Conservation (phyloP, 192 early-diverging fungal genomes). For the Umbelopsis vinacea region DNA sequence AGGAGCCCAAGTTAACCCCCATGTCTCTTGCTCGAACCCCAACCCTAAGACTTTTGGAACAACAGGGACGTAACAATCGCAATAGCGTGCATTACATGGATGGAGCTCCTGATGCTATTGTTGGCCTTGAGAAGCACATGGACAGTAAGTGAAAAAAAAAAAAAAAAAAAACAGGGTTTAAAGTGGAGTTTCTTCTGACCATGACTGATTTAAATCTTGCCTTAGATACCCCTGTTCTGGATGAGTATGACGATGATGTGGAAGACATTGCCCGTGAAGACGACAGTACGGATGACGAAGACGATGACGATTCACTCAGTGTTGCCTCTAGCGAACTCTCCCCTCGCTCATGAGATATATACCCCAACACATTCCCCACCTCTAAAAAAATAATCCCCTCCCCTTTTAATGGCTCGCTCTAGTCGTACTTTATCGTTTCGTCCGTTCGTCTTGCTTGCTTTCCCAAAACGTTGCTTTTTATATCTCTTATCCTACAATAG, state of each 20-base stretch:
- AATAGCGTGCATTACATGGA: slow-evolving; percentile 53
- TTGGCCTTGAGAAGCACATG: slow-evolving; percentile 42
- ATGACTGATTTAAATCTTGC: too few species aligned
- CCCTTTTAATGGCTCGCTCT: background rate
- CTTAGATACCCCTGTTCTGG: slow-evolving; percentile 22
- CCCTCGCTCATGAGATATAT: slow-evolving; percentile 13
- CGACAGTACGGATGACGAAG: background rate
- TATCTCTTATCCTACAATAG: background rate
- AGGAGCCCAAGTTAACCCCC: background rate
- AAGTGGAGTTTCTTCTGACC: too few species aligned
- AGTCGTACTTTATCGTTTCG: background rate
- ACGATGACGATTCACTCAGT: slow-evolving; percentile 17
- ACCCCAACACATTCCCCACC: background rate
- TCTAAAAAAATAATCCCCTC: background rate
- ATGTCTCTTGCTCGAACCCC: slow-evolving; percentile 19
- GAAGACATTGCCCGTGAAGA: slow-evolving; percentile 33
- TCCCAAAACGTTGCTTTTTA: background rate
- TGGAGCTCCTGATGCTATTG: slow-evolving; percentile 45
- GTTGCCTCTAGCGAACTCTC: slow-evolving; percentile 5
- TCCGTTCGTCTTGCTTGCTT: background rate
- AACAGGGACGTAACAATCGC: slow-evolving; percentile 45
- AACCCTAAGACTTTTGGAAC: slow-evolving; percentile 30
- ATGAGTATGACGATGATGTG: slow-evolving; percentile 48
- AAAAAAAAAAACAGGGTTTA: too few species aligned
- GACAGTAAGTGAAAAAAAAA: too few species aligned